Conservation (phyloP, 225 moss, liverwort and hornwort species). For the Asterella californica region DNA sequence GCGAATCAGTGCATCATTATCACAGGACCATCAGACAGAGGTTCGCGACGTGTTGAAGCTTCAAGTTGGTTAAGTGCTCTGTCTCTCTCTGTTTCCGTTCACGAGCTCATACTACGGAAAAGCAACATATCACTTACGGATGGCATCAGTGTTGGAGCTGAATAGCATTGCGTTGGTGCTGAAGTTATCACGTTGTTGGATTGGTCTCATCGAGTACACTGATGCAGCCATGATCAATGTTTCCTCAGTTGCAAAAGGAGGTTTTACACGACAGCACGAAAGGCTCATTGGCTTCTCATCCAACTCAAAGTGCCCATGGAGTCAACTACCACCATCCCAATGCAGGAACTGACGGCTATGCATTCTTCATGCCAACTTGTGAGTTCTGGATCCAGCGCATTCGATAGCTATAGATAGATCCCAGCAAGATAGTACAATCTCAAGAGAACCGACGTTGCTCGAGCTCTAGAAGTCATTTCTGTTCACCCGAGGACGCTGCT, state of each 20-base stretch:
- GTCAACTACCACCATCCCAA: slow-evolving; percentile 19
- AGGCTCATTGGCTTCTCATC: no score
- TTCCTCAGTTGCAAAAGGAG: neutral
- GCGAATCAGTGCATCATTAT: neutral
- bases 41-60: neutral
- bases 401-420: neutral
- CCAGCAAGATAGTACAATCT: neutral
- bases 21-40: neutral
- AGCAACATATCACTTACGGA: no score
- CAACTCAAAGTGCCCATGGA: slow-evolving; percentile 11
- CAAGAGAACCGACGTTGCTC: neutral
- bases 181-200: neutral
- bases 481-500: neutral
- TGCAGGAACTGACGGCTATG: slow-evolving; percentile 14
- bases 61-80: no score
- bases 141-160: neutral
- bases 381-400: neutral
- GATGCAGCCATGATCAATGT: no score
- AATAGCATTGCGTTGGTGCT: neutral
- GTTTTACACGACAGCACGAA: neutral
- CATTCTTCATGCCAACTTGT: slow-evolving; percentile 25
- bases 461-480: neutral
- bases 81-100: neutral
- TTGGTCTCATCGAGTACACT: no score
- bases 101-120: neutral